Evolutionary conservation across 805 yeast species (phyloP), one percentile per base, ranked within the genome.

Genomic region (Lachancea meyersii): DNA sequence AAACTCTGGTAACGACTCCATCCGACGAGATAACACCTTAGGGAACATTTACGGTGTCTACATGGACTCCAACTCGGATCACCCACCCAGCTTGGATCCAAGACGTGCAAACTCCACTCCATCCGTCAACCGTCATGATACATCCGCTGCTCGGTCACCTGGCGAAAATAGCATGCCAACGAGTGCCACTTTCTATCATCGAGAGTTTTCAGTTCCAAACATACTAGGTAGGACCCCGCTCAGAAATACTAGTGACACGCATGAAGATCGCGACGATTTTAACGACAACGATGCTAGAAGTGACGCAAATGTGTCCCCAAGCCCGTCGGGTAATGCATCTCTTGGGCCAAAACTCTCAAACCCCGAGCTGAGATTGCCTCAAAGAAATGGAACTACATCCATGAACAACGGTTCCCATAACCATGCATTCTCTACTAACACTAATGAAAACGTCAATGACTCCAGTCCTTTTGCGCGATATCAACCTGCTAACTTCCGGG

Each of bases 191-290:
- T 53, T 44, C 35, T 40, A 43, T 31, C 35, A 35, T 21, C 47
- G 47, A 17, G 48, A 43, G 24, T 43, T 38, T 21, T 44, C 39
- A 24, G 40, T 53, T 4, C 57, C 60, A 8, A 52, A 51, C 35
- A 35, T 55, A 7, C 35, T 55, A 9, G 59, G 55, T 2, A 53
- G 48, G 23, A 47, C 57, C 0, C 55, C 57, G 3, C 37, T 54
- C 9, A 51, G 49, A 31, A 23, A 35, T 30, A 31, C 22, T 14
- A 31, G 16, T 13, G 21, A 24, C 6, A 30, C n/a, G 2, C 8
- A 11, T 5, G 13, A 17, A 5, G 28, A 17, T 11, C 7, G 11
- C 17, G 28, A 34, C 4, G 11, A 23, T 14, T 18, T 5, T 2
- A 19, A 14, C 7, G 20, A 14, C 17, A 31, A 6, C 9, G 26